Conservation (phyloP, 768 basidiomycete genomes). For the Kwoniella shandongensis region DNA sequence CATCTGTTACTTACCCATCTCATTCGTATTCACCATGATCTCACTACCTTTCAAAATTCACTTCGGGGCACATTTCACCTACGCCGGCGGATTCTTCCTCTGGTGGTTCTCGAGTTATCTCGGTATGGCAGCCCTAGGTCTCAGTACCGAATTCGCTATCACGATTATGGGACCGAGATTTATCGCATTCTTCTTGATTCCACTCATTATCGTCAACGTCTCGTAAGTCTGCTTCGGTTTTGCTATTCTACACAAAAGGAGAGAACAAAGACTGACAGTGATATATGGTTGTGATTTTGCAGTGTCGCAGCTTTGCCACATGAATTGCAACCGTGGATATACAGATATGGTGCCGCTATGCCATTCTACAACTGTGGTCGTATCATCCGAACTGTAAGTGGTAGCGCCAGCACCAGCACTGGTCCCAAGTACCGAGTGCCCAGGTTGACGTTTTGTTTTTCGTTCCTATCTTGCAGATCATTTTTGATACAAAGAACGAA, state of each 20-base stretch:
- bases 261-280: neutral
- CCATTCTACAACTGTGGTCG: slow-evolving; percentile 50
- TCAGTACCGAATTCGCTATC: slow-evolving; percentile 53
- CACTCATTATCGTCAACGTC: slow-evolving; percentile 46
- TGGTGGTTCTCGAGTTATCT: slow-evolving; percentile 53
- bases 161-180: slow-evolving; percentile 54
- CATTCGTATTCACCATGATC: slow-evolving; percentile 57
- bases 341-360: slow-evolving; percentile 49
- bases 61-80: slow-evolving; percentile 55
- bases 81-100: slow-evolving; percentile 54
- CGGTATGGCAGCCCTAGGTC: slow-evolving; percentile 52
- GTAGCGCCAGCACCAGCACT: neutral
- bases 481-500: slow-evolving; percentile 53
- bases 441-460: neutral
- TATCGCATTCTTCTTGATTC: slow-evolving; percentile 52
- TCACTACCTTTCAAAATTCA: slow-evolving; percentile 57
- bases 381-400: slow-evolving; percentile 43
- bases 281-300: neutral
- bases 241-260: neutral
- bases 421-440: neutral
- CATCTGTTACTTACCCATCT: slow-evolving; percentile 54
- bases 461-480: slow-evolving; percentile 28
- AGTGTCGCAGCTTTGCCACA: slow-evolving; percentile 47
- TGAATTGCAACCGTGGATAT: slow-evolving; percentile 52
- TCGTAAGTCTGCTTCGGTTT: slow-evolving; percentile 30